phyloP scores from a whole-genome alignment of 1,284 basidiomycete genomes.

The Coriolopsis trogii region DNA sequence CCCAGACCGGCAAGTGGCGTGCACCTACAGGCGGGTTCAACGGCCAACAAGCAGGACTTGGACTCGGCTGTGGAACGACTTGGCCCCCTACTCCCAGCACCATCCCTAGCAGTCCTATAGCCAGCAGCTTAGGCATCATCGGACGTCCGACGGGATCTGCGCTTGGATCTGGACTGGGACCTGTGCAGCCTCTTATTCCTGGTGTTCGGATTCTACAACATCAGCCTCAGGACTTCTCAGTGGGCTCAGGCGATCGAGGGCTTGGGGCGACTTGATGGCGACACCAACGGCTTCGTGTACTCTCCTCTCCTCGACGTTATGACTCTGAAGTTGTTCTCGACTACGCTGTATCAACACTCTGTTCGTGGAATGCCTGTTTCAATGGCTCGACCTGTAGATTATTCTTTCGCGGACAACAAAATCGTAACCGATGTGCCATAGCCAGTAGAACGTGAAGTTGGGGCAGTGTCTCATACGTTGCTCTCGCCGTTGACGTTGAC shows the following conservation, averaged over 20 bases:
- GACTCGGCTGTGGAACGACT: not conserved
- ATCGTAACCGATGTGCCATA: too few relatives aligned
- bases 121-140: not conserved
- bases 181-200: not conserved
- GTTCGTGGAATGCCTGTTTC: too few relatives aligned
- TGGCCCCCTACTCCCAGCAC: too few relatives aligned
- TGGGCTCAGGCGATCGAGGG: not conserved
- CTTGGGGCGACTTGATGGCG: not conserved
- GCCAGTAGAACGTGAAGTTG: too few relatives aligned
- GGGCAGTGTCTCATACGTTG: too few relatives aligned
- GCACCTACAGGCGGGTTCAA: not conserved
- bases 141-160: not conserved
- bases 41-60: not conserved
- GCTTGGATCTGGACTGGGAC: not conserved
- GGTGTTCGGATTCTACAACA: not conserved
- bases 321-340: too few relatives aligned
- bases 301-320: too few relatives aligned
- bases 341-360: too few relatives aligned
- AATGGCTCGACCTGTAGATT: too few relatives aligned
- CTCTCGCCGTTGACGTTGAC: too few relatives aligned
- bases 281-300: too few relatives aligned
- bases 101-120: not conserved
- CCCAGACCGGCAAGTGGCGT: conserved; percentile 36
- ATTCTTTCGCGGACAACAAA: too few relatives aligned
- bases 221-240: not conserved